phyloP scores from a whole-genome alignment of 2,329 filamentous ascomycete genomes.

The Domatiomyces globalis region DNA sequence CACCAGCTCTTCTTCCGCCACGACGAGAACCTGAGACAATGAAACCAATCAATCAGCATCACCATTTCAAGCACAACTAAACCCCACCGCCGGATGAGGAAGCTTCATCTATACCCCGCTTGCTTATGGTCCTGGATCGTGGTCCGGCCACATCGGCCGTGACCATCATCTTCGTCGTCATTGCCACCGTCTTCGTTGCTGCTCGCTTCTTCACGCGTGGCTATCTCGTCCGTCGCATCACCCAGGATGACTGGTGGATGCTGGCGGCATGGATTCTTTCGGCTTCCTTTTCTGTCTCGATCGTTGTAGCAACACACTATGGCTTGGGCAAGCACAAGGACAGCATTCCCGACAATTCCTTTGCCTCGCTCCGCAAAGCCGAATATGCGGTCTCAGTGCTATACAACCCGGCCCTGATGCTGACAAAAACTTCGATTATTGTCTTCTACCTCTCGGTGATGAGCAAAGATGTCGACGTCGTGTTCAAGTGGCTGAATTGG shows the following conservation, averaged over 20 bases:
- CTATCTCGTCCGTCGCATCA: conserved; percentile 56
- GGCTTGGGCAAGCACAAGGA: conserved; percentile 31
- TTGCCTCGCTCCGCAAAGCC: conserved; percentile 29
- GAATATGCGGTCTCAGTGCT: conserved; percentile 49
- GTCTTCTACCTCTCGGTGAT: conserved; percentile 70
- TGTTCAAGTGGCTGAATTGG: conserved; percentile 74
- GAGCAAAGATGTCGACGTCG: conserved; percentile 55
- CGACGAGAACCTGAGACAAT: not conserved
- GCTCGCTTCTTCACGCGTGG: conserved; percentile 59
- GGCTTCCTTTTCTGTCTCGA: conserved; percentile 33
- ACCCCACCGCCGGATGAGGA: not conserved
- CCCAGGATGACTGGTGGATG: conserved; percentile 70
- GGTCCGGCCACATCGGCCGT: conserved; percentile 28
- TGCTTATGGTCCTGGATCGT: conserved; percentile 18
- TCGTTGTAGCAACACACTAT: conserved; percentile 31
- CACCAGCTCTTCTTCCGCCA: not conserved
- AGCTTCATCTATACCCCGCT: not conserved
- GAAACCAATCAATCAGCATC: not conserved
- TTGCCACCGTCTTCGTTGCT: conserved; percentile 61
- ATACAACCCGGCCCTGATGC: conserved; percentile 28
- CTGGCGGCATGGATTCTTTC: conserved; percentile 56
- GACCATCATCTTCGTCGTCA: conserved; percentile 37
- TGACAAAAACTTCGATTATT: conserved; percentile 78
- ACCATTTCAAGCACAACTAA: not conserved
- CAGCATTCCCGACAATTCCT: conserved; percentile 23